Percentiles rank a stretch among this genome's conserved stretches.
Evolutionary conservation across 2,329 filamentous ascomycete genomes (phyloP).

Genomic region (Fusarium caatingaense): DNA sequence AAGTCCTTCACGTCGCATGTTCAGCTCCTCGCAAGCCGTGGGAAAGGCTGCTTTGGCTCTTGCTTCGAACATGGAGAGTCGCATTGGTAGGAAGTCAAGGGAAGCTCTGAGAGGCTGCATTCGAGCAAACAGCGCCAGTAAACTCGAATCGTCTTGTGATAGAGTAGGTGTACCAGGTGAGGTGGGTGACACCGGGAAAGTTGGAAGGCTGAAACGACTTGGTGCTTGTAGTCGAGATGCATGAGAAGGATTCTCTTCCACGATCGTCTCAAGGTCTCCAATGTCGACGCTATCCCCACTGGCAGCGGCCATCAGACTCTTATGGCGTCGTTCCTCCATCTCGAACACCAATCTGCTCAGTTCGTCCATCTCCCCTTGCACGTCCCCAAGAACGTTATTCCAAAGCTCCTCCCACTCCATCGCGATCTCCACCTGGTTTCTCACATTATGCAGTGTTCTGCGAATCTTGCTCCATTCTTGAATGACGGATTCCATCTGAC

Average conservation of each 20-base stretch:
- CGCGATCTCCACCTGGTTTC: slow-evolving; percentile 91
- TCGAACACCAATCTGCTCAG: slow-evolving; percentile 88
- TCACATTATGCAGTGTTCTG: slow-evolving; percentile 79
- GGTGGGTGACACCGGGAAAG: slow-evolving; percentile 71
- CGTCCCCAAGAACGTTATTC: slow-evolving; percentile 92
- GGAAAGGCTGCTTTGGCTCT: slow-evolving; percentile 85
- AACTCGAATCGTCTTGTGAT: slow-evolving; percentile 84
- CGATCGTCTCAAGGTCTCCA: slow-evolving; percentile 90
- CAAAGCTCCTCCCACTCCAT: slow-evolving; percentile 99
- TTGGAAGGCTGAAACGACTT: slow-evolving; percentile 75
- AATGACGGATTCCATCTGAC: slow-evolving; percentile 90
- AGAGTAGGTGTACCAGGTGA: slow-evolving; percentile 67
- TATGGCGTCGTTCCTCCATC: slow-evolving; percentile 96
- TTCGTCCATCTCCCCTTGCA: slow-evolving; percentile 86
- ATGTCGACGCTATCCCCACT: slow-evolving; percentile 79
- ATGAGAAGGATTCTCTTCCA: slow-evolving; percentile 81
- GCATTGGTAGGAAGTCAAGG: slow-evolving; percentile 95
- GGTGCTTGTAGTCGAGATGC: slow-evolving; percentile 64
- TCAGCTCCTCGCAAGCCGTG: slow-evolving; percentile 89
- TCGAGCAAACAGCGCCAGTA: slow-evolving; percentile 90
- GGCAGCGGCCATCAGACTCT: slow-evolving; percentile 72
- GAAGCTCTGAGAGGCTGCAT: slow-evolving; percentile 96
- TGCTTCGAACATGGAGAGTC: slow-evolving; percentile 84
- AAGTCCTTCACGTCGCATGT: slow-evolving; percentile 76
- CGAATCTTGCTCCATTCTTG: slow-evolving; percentile 87